A percentile compares a stretch with the other conserved stretches of the same genome.
These are phyloP conservation scores for Mycena rebaudengoi DNA, from an alignment of 768 basidiomycete genomes.

Conservation along the genomic window DNA sequence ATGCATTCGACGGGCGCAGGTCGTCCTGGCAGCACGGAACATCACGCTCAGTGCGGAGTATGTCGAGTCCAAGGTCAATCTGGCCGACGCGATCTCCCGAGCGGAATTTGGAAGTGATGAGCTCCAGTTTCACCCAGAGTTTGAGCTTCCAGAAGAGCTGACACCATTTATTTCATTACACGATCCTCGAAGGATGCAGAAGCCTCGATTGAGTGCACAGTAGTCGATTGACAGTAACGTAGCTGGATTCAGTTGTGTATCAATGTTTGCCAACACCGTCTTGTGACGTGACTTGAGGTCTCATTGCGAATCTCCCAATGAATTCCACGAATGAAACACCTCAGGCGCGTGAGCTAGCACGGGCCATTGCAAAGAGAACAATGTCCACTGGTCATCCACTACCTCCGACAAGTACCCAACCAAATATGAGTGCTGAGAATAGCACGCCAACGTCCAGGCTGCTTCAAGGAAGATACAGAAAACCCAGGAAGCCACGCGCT, in stretches of 20 bases:
- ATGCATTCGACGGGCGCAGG: conserved; percentile 17
- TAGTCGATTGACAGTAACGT: no score
- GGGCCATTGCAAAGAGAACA: background rate
- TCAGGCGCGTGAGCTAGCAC: background rate
- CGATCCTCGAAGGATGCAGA: background rate
- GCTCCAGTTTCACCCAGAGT: background rate
- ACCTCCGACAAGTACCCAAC: background rate
- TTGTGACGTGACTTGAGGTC: background rate
- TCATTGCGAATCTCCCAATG: background rate
- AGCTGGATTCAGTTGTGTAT: background rate
- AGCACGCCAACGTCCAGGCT: background rate
- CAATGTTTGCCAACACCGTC: background rate
- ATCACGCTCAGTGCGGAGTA: conserved; percentile 15
- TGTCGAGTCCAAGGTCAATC: conserved; percentile 24
- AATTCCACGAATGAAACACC: background rate
- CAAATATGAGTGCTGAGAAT: background rate
- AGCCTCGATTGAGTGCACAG: background rate
- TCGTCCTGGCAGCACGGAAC: conserved; percentile 3
- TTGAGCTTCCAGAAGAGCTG: background rate
- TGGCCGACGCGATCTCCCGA: conserved; percentile 31
- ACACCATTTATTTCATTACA: background rate
- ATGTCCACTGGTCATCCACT: no score
- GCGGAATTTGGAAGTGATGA: conserved; percentile 5
- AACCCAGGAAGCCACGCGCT: background rate
- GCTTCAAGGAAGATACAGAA: background rate